Conservation (phyloP, 306 rosid genomes). For the Gillenia trifoliata region DNA sequence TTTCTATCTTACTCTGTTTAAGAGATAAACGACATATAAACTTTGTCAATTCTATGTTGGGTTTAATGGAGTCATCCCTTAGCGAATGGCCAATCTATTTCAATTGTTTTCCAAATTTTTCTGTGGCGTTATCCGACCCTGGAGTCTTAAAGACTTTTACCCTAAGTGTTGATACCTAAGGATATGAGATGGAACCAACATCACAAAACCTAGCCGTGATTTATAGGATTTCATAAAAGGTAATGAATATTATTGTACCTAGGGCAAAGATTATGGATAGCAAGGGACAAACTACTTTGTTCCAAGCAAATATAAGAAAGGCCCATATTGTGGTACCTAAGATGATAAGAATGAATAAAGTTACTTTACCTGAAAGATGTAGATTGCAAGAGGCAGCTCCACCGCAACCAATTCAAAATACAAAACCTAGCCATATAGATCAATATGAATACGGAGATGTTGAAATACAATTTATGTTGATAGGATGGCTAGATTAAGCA, state of each 20-base stretch:
- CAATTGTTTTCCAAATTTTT: background rate
- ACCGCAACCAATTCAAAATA: background rate
- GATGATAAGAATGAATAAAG: too few species aligned
- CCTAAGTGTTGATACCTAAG: background rate
- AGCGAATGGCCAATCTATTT: background rate
- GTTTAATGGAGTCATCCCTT: background rate
- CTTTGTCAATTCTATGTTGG: too few species aligned
- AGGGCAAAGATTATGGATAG: background rate
- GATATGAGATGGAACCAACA: background rate
- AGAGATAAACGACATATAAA: background rate
- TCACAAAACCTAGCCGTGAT: background rate
- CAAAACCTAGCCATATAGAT: background rate
- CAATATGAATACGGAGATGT: too few species aligned
- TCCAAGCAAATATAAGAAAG: background rate
- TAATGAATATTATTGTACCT: background rate
- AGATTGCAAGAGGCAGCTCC: background rate
- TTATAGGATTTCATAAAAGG: background rate
- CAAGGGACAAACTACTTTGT: background rate
- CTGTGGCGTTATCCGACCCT: background rate
- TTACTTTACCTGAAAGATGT: background rate
- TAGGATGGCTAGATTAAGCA: too few species aligned
- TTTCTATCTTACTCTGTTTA: background rate
- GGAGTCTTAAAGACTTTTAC: background rate
- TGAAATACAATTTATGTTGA: too few species aligned
- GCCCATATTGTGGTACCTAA: background rate